phyloP scores from a whole-genome alignment of 371 early-diverging fungal genomes.

The Choanephora cucurbitarum region DNA sequence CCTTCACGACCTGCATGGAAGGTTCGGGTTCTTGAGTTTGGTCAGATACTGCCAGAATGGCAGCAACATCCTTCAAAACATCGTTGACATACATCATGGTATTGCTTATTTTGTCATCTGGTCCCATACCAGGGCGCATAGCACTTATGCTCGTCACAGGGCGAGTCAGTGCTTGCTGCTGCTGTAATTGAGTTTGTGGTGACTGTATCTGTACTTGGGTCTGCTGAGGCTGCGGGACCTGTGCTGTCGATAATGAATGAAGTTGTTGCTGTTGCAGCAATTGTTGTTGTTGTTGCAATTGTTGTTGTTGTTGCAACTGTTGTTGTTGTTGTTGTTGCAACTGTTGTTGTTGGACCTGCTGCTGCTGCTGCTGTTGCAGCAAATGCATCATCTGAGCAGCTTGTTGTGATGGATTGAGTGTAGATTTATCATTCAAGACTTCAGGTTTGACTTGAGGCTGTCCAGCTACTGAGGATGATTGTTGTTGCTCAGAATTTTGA shows the following conservation, averaged over 20 bases:
- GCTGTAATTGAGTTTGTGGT: neutral
- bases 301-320: constrained; percentile 3
- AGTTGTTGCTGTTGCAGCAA: no score
- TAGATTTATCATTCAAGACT: constrained; percentile 4
- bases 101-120: constrained; percentile 36
- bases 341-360: constrained; percentile 11
- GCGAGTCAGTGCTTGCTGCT: neutral
- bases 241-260: no score
- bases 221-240: neutral
- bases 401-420: constrained; percentile 12
- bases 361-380: constrained; percentile 18
- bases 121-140: constrained; percentile 37
- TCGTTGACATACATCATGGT: constrained; percentile 36
- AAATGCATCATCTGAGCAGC: constrained; percentile 28
- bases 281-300: neutral
- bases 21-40: constrained; percentile 2
- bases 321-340: constrained; percentile 6
- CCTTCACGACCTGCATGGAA: neutral
- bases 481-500: constrained; percentile 1
- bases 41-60: constrained; percentile 20
- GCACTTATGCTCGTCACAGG: constrained; percentile 3
- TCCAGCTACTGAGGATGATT: neutral
- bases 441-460: neutral
- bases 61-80: constrained; percentile 38
- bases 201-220: neutral